Evolutionary conservation across 495 filamentous ascomycete genomes (phyloP), one percentile per base, ranked within the genome.

Genomic region (Hyaloscypha bicolor): DNA sequence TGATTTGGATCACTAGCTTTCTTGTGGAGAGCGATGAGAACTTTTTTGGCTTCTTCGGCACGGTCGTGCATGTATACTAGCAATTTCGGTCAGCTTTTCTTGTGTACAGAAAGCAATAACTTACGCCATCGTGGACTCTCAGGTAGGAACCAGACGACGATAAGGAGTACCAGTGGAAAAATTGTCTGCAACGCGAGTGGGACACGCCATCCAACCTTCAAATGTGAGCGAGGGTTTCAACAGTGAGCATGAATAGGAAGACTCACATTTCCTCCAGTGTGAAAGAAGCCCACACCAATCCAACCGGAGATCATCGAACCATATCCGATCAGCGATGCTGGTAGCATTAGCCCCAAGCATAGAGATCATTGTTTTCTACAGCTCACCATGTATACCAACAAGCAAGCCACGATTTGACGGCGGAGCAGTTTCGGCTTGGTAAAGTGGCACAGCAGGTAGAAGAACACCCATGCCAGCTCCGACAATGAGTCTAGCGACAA

Each of bases 401-500:
- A 53, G 19, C 19, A 53, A 8, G n/a, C 59, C 59, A 14, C 59
- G 59, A 33, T 30, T 39, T 6, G 30, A 22, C 4, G 59, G 59
- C 5, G 30, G 31, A 1, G 60, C 60, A 31, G 45, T 62, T 51
- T 62, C 60, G 22, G 60, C 33, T 48, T 48, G 33, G 25, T 48
- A 62, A 19, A 62, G 31, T 19, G 60, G 60, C 9, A 62, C 39
- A 11, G 42, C 19, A 16, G 35, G 25, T 8, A 29, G 9, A 48
- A 62, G 33, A 22, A 62, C 29, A 2, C 60, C 60, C 31, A 62
- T 31, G 29, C 33, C 60, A 3, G 16, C 9, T 9, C 60, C 60
- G 45, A 37, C 30, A 22, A 62, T 62, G 33, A 62, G 42, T 3
- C 60, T n/a, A 11, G 33, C 60, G 9, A 48, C 60, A 9, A 62